These are phyloP conservation scores for Tagetes erecta DNA, from an alignment of 129 eudicot genomes.

Conservation along the genomic window DNA sequence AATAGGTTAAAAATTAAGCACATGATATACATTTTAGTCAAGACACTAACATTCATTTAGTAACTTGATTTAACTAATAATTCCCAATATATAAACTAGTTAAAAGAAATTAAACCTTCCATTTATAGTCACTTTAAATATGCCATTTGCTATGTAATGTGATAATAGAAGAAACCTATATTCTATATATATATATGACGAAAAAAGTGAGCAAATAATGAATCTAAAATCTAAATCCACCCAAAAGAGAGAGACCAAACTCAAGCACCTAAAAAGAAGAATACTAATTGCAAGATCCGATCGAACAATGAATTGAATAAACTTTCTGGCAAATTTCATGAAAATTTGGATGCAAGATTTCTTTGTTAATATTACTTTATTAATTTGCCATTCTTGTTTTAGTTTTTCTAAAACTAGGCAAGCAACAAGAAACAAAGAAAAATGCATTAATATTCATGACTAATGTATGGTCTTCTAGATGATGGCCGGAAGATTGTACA, in stretches of 20 bases:
- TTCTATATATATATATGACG: not conserved
- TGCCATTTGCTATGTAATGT: not conserved
- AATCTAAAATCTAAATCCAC: not conserved
- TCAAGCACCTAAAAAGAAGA: constrained; percentile 1
- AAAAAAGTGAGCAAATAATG: not conserved
- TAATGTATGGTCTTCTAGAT: not conserved
- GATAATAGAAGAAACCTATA: not conserved
- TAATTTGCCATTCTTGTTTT: not conserved
- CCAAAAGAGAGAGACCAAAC: not conserved
- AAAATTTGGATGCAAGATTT: not conserved
- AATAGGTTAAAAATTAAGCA: no score
- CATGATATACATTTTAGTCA: no score
- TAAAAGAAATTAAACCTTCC: not conserved
- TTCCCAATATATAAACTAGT: not conserved
- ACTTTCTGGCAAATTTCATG: not conserved
- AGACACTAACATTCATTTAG: no score
- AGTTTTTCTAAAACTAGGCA: not conserved
- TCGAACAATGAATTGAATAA: not conserved
- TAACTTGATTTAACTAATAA: no score
- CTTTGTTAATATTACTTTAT: not conserved
- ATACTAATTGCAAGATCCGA: constrained; percentile 1
- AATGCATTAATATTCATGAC: not conserved
- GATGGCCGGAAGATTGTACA: not conserved
- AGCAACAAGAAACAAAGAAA: constrained; percentile 3
- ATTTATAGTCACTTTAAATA: not conserved